Conservation (phyloP, 2,329 filamentous ascomycete genomes). For the Ceratocystis harringtonii region DNA sequence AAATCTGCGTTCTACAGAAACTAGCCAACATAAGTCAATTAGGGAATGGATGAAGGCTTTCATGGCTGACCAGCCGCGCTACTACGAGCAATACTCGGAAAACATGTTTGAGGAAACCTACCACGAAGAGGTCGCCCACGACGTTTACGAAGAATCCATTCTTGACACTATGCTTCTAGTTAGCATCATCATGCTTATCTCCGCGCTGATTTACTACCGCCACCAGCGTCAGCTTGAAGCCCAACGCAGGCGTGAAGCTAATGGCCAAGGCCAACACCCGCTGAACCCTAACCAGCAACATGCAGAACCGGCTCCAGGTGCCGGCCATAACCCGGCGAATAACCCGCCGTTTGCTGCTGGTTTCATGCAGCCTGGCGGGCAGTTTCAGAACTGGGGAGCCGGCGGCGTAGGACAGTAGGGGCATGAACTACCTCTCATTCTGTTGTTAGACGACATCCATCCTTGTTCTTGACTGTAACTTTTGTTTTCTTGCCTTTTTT, state of each 20-base stretch:
- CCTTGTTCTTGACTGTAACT: background rate
- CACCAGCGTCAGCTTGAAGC: slow-evolving; percentile 51
- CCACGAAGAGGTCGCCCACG: slow-evolving; percentile 45
- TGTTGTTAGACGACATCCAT: too few relatives aligned
- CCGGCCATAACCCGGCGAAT: slow-evolving; percentile 18
- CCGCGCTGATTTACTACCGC: slow-evolving; percentile 67
- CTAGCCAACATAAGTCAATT: slow-evolving; percentile 59
- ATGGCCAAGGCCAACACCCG: background rate
- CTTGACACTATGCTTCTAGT: slow-evolving; percentile 77
- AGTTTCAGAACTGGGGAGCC: slow-evolving; percentile 48
- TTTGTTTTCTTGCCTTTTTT: background rate
- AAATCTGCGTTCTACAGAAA: slow-evolving; percentile 31
- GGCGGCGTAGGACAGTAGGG: slow-evolving; percentile 40
- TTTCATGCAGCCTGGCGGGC: slow-evolving; percentile 47
- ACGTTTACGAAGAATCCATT: slow-evolving; percentile 59
- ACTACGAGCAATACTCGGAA: slow-evolving; percentile 49
- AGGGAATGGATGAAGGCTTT: slow-evolving; percentile 81
- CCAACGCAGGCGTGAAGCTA: slow-evolving; percentile 17
- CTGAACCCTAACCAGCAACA: slow-evolving; percentile 20
- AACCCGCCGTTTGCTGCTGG: slow-evolving; percentile 3
- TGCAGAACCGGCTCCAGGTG: slow-evolving; percentile 16
- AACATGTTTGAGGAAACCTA: slow-evolving; percentile 32
- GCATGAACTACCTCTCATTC: background rate
- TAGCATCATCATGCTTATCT: slow-evolving; percentile 56
- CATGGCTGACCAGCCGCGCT: slow-evolving; percentile 51